Percentiles rank a stretch among this genome's conserved stretches.
Conservation (phyloP, 2,329 filamentous ascomycete species). For the Cercospora brassicicola region DNA sequence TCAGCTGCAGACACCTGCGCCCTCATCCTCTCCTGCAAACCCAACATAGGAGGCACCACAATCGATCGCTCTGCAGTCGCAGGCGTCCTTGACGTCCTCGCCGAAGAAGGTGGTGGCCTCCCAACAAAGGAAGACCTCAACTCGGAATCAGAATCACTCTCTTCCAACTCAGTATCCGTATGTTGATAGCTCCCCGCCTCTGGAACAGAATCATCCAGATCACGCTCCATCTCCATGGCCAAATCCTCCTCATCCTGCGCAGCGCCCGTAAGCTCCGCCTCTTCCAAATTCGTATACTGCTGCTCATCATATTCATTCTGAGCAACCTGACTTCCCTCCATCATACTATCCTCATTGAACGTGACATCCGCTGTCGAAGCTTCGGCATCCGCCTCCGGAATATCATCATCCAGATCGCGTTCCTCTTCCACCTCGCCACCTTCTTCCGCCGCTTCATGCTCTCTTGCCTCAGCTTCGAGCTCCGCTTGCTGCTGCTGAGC, state of each 20-base stretch:
- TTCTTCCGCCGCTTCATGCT: constrained; percentile 47
- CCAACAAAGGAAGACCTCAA: constrained; percentile 33
- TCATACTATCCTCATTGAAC: constrained; percentile 52
- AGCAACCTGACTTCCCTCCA: constrained; percentile 48
- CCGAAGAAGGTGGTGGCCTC: constrained; percentile 6
- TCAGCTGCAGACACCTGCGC: constrained; percentile 35
- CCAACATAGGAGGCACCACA: constrained; percentile 17
- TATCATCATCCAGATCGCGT: constrained; percentile 60
- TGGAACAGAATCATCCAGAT: constrained; percentile 53
- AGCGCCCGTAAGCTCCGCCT: constrained; percentile 49
- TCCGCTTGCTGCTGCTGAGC: constrained; percentile 61
- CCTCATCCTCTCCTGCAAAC: constrained; percentile 36
- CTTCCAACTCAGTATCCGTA: constrained; percentile 55
- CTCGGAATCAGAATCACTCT: constrained; percentile 36
- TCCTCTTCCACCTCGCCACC: constrained; percentile 51
- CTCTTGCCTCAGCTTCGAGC: constrained; percentile 37
- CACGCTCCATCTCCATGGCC: constrained; percentile 36
- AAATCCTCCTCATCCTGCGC: constrained; percentile 52
- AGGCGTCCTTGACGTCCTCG: constrained; percentile 13
- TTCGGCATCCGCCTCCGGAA: constrained; percentile 60
- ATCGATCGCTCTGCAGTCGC: constrained; percentile 11
- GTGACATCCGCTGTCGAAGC: constrained; percentile 53
- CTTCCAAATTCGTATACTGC: constrained; percentile 48
- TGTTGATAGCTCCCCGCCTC: constrained; percentile 57
- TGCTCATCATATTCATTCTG: constrained; percentile 44